Evolutionary conservation across 441 rosid species (phyloP).

Genomic region (Arabidopsis lyrata): DNA sequence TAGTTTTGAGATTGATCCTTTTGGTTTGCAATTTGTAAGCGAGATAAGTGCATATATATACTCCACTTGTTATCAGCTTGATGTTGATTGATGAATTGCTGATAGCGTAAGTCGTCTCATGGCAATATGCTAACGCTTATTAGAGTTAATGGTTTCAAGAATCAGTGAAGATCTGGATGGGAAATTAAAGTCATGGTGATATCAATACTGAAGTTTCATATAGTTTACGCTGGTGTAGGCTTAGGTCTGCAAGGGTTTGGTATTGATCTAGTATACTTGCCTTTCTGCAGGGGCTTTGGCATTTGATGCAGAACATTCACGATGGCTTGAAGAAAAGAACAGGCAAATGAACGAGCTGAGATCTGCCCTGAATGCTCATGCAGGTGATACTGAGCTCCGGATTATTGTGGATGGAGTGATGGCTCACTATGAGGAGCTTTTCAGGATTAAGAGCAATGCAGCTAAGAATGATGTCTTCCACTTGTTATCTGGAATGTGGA

Average conservation of each 20-base stretch:
- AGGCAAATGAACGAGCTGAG: slow-evolving; percentile 84
- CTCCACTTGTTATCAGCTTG: neutral
- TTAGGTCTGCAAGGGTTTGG: slow-evolving; percentile 8
- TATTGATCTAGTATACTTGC: slow-evolving; percentile 14
- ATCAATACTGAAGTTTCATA: neutral
- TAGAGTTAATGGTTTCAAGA: slow-evolving; percentile 15
- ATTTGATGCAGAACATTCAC: slow-evolving; percentile 88
- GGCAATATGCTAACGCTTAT: slow-evolving; percentile 9
- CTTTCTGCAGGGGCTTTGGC: slow-evolving; percentile 84
- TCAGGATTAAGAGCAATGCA: slow-evolving; percentile 88
- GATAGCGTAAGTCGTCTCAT: slow-evolving; percentile 21
- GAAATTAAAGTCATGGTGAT: slow-evolving; percentile 21
- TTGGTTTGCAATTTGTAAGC: slow-evolving; percentile 14
- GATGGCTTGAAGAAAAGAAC: slow-evolving; percentile 96
- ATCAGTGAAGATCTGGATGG: slow-evolving; percentile 6
- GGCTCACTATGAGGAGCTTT: slow-evolving; percentile 92
- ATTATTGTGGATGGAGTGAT: slow-evolving; percentile 79
- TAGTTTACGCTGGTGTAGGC: slow-evolving; percentile 6
- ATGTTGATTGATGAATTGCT: neutral
- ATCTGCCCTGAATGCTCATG: slow-evolving; percentile 89
- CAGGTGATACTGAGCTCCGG: slow-evolving; percentile 90
- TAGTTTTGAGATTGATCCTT: slow-evolving; percentile 22
- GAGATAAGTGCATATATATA: slow-evolving; percentile 1
- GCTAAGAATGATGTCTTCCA: slow-evolving; percentile 97
- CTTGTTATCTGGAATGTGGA: slow-evolving; percentile 99